phyloP scores from a whole-genome alignment of 2,329 filamentous ascomycete species.

The Sporothrix sp. region DNA sequence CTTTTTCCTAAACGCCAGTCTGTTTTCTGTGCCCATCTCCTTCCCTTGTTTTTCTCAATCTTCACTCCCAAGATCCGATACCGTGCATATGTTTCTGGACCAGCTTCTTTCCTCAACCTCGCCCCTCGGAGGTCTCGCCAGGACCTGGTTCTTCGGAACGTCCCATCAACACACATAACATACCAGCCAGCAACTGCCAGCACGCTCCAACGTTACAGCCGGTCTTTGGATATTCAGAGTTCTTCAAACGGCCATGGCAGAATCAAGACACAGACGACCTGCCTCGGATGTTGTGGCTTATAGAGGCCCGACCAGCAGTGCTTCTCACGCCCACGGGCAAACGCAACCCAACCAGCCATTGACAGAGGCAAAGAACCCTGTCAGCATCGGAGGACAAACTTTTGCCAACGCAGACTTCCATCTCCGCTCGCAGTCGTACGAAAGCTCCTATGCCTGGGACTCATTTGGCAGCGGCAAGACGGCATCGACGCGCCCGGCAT shows the following conservation, averaged over 20 bases:
- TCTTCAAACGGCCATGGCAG: not conserved
- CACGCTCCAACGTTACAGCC: too few species aligned
- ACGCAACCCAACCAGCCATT: not conserved
- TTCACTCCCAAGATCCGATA: not conserved
- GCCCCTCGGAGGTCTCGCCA: too few species aligned
- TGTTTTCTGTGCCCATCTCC: not conserved
- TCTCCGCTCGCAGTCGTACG: conserved; percentile 11
- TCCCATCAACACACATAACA: too few species aligned
- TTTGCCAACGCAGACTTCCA: not conserved
- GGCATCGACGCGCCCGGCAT: not conserved
- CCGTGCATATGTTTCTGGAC: not conserved
- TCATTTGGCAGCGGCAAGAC: not conserved
- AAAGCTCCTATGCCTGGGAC: conserved; percentile 3
- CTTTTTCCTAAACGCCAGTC: too few species aligned
- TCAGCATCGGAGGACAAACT: not conserved
- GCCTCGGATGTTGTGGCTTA: conserved; percentile 6
- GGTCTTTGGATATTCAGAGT: too few species aligned
- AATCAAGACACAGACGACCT: conserved; percentile 11
- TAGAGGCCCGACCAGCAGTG: not conserved
- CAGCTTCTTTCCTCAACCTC: too few species aligned
- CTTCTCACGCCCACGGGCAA: not conserved
- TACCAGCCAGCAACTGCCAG: too few species aligned
- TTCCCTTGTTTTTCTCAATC: not conserved
- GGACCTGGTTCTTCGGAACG: too few species aligned
- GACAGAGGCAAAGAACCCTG: not conserved